Evolutionary conservation across 768 basidiomycete species (phyloP), one percentile per base, ranked within the genome.

Genomic region (Pisolithus orientalis): DNA sequence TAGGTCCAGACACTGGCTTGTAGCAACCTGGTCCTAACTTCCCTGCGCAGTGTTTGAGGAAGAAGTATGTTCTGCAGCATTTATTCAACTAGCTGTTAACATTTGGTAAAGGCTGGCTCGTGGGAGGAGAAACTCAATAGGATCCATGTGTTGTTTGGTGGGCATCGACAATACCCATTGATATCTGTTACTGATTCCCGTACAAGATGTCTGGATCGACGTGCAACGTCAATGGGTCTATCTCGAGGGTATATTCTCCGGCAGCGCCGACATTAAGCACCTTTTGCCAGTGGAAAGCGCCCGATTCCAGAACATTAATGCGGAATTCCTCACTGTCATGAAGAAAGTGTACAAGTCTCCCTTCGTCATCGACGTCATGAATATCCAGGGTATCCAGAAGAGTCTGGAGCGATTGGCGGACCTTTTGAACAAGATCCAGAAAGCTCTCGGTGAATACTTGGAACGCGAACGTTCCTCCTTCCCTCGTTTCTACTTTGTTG

Each of bases 181-280:
- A 25, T 42, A 4, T 9, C 37, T 39, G n/a, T 21, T 32, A 28
- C 53, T 57, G 39, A 51, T 38, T 40, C 39, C 44, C 29, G 40
- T 40, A 48, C 66, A 43, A 92, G 91, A 99, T 69, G 88, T 98
- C 37, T 99, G 96, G 96, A 96, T 99, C 59, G 96, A 99, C 60
- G 96, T 99, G 14, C 96, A 99, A 61, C 84, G 96, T 6, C 96
- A 99, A 74, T 99, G 96, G 96, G 96, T 99, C 1, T 99, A 99
- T 66, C 79, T 99, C 49, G 96, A 99, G 69, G 96, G 96, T 40
- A 99, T 99, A 60, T 99, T 99, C 72, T 92, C 95, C n/a, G 94
- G 95, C 32, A 97, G 94, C 60, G 96, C 94, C 25, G 96, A 99
- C 65, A 98, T 99, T 79, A 98, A 98, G 66, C 96, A 99, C 66